A percentile compares a stretch with the other conserved stretches of the same genome.
These are phyloP conservation scores for Aureobasidium namibiae DNA, from an alignment of 2,329 filamentous ascomycete genomes.

Conservation along the genomic window DNA sequence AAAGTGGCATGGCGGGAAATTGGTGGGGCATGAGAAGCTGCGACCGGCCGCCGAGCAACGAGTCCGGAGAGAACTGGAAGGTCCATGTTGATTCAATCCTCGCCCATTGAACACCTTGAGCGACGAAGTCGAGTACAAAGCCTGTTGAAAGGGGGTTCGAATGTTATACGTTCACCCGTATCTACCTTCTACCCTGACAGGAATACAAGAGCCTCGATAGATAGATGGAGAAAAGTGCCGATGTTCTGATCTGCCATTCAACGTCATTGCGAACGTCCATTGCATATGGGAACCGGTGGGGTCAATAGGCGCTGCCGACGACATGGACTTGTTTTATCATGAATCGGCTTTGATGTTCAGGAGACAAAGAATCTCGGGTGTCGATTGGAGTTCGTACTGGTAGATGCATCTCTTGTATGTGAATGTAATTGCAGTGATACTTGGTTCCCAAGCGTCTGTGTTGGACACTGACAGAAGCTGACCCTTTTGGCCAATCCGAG, in stretches of 20 bases:
- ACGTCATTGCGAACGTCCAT: not conserved
- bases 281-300: not conserved
- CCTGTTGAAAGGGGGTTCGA: not conserved
- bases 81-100: not conserved
- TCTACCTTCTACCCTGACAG: not conserved
- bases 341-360: not conserved
- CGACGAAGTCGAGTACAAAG: not conserved
- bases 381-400: too few relatives aligned
- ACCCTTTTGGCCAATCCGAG: too few relatives aligned
- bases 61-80: not conserved
- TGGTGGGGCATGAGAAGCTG: constrained; percentile 8
- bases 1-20: constrained; percentile 6
- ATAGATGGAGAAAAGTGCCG: not conserved
- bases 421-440: too few relatives aligned
- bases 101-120: not conserved
- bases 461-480: too few relatives aligned
- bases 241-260: not conserved
- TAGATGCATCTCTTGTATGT: too few relatives aligned
- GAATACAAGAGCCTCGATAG: not conserved
- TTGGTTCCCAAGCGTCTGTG: too few relatives aligned
- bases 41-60: constrained; percentile 9
- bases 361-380: not conserved
- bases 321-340: not conserved
- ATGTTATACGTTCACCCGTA: too few relatives aligned
- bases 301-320: not conserved